Base-by-base conservation (phyloP, 176 grass and related monocot species). In the Tillandsia fasciculata region DNA sequence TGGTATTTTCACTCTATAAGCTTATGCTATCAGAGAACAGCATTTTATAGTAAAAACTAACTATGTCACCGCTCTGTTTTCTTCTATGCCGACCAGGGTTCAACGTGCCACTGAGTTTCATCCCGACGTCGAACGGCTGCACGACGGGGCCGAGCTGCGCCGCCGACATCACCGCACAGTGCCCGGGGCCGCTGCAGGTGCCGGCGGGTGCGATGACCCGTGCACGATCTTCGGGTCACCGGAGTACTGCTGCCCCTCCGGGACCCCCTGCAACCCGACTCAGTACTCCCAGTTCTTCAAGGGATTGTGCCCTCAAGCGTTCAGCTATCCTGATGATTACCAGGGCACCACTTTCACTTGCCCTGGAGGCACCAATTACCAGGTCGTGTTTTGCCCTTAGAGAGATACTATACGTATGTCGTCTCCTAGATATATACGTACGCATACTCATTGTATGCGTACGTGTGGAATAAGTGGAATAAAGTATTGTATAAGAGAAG, bases 361-460 rank as follows among this genome's bases (percentile, higher is more conserved):
- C 75, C 57, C 87, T 10, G 70, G 63, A 1, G 73, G 76, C 3
- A 84, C 58, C 65, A 72, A 78, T 71, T 88, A 88, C 67, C 28
- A 75, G 51, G 78, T 88, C 23, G 42, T 84, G 51, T 91, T 91
- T 78, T 91, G 87, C 53, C 84, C 84, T 12, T 23, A 66, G 5
- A 42, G 8, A 66, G n/a, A 13, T 59, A 42, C 33, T 7, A 42
- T 42, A 42, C 33, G 33, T 42, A 42, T 42, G 7, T 7, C 0
- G 33, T 7, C 1, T 6, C 0, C 0, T 42, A 42, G 0, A 42
- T 7, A 42, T 7, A 7, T 7, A 42, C 4, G 33, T 42, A 42
- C 7, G 33, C 4, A 0, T 42, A 42, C 33, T 5, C 4, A 15
- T n/a, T 63, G 57, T n/a, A 1, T 63, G 20, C 20, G n/a, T n/a